Conservation (phyloP, 148 eudicot genomes). For the Fagopyrum esculentum region DNA sequence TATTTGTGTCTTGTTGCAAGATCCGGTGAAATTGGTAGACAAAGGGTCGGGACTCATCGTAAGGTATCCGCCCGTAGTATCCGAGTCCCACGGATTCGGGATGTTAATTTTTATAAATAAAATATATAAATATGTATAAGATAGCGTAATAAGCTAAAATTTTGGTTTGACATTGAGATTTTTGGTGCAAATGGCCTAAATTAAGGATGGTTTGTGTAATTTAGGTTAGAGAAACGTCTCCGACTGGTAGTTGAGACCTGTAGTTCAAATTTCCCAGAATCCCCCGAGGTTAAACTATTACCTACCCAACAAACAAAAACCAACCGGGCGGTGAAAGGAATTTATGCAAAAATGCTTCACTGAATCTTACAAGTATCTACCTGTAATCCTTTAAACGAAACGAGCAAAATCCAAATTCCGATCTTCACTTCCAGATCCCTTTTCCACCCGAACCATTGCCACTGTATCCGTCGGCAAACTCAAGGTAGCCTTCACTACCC, state of each 20-base stretch:
- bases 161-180: too few relatives aligned
- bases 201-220: neutral
- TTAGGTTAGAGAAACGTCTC: neutral
- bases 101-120: too few relatives aligned
- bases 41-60: too few relatives aligned
- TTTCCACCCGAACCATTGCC: neutral
- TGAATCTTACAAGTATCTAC: conserved; percentile 2
- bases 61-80: too few relatives aligned
- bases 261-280: neutral
- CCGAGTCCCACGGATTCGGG: too few relatives aligned
- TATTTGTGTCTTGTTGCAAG: too few relatives aligned
- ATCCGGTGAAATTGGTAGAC: too few relatives aligned
- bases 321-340: neutral
- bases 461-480: neutral
- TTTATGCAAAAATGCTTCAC: neutral
- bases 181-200: too few relatives aligned
- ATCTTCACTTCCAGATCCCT: neutral
- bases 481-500: conserved; percentile 7
- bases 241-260: conserved; percentile 10
- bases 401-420: neutral
- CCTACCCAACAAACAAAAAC: neutral
- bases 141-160: too few relatives aligned
- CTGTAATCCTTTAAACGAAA: neutral
- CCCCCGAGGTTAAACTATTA: neutral
- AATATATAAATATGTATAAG: too few relatives aligned